Conservation (phyloP, 352 stramenopile species). For the Globisporangium spiculum region DNA sequence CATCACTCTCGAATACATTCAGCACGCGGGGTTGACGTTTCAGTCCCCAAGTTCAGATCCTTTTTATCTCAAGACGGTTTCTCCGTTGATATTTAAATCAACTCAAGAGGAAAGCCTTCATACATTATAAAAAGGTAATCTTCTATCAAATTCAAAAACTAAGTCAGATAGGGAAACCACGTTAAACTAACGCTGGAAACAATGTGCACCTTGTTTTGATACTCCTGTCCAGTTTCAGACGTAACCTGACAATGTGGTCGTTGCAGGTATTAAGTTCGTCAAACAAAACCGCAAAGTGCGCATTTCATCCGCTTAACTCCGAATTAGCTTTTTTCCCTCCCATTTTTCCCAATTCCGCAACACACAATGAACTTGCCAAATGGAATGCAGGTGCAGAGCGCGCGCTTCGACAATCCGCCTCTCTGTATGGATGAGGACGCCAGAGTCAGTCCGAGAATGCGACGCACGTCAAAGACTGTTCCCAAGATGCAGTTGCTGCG, state of each 20-base stretch:
- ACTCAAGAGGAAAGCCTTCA: neutral
- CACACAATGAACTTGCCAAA: neutral
- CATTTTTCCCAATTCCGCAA: neutral
- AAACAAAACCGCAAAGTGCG: neutral
- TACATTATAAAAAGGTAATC: neutral
- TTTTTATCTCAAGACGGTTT: neutral
- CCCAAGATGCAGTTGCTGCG: neutral
- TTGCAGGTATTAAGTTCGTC: neutral
- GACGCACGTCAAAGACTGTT: neutral
- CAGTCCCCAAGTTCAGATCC: neutral
- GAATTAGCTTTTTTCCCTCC: neutral
- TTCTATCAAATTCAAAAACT: neutral
- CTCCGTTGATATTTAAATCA: neutral
- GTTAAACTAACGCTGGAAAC: neutral
- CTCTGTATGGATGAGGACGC: neutral
- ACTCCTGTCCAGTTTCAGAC: neutral
- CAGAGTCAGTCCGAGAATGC: neutral
- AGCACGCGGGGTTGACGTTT: neutral
- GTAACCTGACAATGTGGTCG: too few relatives aligned
- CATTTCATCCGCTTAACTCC: neutral
- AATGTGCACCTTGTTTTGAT: neutral
- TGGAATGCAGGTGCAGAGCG: neutral
- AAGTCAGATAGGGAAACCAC: neutral
- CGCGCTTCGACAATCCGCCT: neutral
- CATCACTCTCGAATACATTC: neutral